Percentiles rank a stretch among this genome's conserved stretches.
phyloP scores from a whole-genome alignment of 352 stramenopile species.

The Phytopythium mirpurense region DNA sequence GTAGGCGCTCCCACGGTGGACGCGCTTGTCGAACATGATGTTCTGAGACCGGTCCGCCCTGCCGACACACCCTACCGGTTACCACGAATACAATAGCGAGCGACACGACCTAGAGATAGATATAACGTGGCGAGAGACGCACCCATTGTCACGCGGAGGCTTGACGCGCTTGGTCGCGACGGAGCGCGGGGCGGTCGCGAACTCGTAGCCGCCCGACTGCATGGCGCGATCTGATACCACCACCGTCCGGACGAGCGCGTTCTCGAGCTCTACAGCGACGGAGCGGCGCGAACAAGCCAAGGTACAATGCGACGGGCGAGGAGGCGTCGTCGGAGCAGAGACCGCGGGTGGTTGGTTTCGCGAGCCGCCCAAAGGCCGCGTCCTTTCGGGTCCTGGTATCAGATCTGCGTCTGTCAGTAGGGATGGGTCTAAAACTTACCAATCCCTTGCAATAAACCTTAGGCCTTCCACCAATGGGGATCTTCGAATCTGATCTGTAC shows the following conservation, averaged over 20 bases:
- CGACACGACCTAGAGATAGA: not conserved
- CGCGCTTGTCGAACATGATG: constrained; percentile 93
- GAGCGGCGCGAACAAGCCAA: not conserved
- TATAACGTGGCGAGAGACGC: constrained; percentile 6
- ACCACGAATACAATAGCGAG: not conserved
- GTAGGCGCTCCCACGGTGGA: constrained; percentile 93
- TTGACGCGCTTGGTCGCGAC: constrained; percentile 75
- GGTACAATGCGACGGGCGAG: too few relatives aligned
- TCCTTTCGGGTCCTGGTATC: not conserved
- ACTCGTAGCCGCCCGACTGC: constrained; percentile 67
- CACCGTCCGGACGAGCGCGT: not conserved
- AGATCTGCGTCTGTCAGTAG: not conserved
- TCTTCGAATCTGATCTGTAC: too few relatives aligned
- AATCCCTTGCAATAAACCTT: too few relatives aligned
- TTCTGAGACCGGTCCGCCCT: constrained; percentile 69
- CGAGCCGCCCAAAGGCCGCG: not conserved
- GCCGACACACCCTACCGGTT: not conserved
- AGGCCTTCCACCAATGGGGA: too few relatives aligned
- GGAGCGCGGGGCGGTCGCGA: constrained; percentile 57
- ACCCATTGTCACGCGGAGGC: constrained; percentile 32
- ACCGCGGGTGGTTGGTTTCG: not conserved
- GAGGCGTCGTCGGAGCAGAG: too few relatives aligned
- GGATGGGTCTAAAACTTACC: too few relatives aligned
- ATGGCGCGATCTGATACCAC: too few relatives aligned
- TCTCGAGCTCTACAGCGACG: not conserved